These are phyloP conservation scores for Umbelopsis sp. DNA, from an alignment of 192 early-diverging fungal genomes.

Conservation along the genomic window DNA sequence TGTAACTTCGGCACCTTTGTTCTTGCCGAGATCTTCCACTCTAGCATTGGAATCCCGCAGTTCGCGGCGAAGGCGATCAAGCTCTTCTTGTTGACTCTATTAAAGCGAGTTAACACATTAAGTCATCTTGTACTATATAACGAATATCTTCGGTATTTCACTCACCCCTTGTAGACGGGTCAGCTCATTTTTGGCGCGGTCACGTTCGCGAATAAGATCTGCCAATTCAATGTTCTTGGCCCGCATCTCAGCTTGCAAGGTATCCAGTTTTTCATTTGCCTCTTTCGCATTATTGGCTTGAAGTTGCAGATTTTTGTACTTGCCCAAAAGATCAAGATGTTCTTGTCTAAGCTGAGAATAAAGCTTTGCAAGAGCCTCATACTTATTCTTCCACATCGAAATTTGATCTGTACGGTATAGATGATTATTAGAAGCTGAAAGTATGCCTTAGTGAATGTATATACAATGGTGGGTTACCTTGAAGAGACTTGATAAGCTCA, in stretches of 20 bases:
- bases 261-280: slow-evolving; percentile 79
- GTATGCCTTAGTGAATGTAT: neutral
- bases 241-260: slow-evolving; percentile 68
- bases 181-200: slow-evolving; percentile 80
- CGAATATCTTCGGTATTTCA: neutral
- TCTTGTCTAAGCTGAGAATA: slow-evolving; percentile 96
- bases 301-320: slow-evolving; percentile 84
- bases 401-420: slow-evolving; percentile 70
- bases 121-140: neutral
- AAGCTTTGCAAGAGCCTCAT: slow-evolving; percentile 96
- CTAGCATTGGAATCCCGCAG: slow-evolving; percentile 77
- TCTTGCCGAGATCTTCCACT: slow-evolving; percentile 74
- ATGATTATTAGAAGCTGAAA: neutral
- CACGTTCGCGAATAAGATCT: slow-evolving; percentile 91
- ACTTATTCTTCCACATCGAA: slow-evolving; percentile 96
- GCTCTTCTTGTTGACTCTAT: slow-evolving; percentile 81
- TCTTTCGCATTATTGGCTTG: slow-evolving; percentile 87
- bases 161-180: slow-evolving; percentile 66
- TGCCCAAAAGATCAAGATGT: slow-evolving; percentile 89
- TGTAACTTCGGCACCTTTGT: slow-evolving; percentile 86
- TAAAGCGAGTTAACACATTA: neutral
- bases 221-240: slow-evolving; percentile 79
- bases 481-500: slow-evolving; percentile 80
- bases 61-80: slow-evolving; percentile 77
- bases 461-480: slow-evolving; percentile 51